Percentiles rank a stretch among this genome's conserved stretches.
These are phyloP conservation scores for Gyrodon lividus DNA, from an alignment of 768 basidiomycete genomes.

Conservation along the genomic window DNA sequence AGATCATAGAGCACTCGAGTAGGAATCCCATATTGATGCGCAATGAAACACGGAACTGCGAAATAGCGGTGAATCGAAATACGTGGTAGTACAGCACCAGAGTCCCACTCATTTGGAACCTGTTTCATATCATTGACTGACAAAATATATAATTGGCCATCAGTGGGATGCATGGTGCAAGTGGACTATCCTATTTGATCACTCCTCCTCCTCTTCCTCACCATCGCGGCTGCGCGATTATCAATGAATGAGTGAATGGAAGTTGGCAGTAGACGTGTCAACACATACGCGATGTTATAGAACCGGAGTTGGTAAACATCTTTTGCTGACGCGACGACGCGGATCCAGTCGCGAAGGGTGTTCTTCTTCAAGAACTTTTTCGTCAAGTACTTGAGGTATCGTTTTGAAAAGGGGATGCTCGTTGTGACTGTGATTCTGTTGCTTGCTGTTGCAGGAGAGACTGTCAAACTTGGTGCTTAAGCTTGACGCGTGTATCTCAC, in stretches of 20 bases:
- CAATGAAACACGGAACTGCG: not conserved
- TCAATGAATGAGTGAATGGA: not conserved
- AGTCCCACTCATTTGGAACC: not conserved
- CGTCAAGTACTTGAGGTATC: slow-evolving; percentile 97
- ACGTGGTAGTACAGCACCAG: not conserved
- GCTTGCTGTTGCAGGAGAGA: slow-evolving; percentile 46
- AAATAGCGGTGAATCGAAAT: not conserved
- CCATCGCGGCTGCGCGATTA: slow-evolving; percentile 39
- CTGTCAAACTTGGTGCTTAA: slow-evolving; percentile 2
- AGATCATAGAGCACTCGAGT: slow-evolving; percentile 12
- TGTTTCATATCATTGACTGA: slow-evolving; percentile 9
- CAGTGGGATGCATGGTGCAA: not conserved
- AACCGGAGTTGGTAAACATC: slow-evolving; percentile 93
- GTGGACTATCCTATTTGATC: slow-evolving; percentile 5
- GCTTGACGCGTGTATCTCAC: slow-evolving; percentile 36
- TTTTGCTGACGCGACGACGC: slow-evolving; percentile 92
- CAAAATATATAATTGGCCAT: not conserved
- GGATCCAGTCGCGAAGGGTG: slow-evolving; percentile 93
- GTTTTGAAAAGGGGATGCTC: slow-evolving; percentile 90
- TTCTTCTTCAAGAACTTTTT: slow-evolving; percentile 99
- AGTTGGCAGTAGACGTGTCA: not conserved
- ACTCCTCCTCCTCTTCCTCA: slow-evolving; percentile 58
- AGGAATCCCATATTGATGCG: not conserved
- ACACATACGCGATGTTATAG: slow-evolving; percentile 85
- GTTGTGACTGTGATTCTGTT: slow-evolving; percentile 84